These are phyloP conservation scores for Fusarium sublunatum DNA, from an alignment of 2,329 filamentous ascomycete genomes.

Conservation along the genomic window DNA sequence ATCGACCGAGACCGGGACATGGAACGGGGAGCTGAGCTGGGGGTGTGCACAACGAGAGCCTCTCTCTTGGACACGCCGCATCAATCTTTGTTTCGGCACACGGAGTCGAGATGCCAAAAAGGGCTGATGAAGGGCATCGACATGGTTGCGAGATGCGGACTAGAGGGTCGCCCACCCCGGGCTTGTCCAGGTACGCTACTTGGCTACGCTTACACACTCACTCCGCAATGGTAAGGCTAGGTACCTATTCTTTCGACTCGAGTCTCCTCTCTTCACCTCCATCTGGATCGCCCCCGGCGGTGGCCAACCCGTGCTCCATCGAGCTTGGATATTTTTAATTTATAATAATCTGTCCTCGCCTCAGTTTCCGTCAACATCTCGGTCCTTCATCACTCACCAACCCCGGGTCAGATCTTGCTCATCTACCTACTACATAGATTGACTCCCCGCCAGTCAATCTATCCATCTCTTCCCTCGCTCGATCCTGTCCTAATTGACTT, in stretches of 20 bases:
- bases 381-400: conserved; percentile 17
- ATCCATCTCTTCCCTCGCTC: neutral
- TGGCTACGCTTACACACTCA: neutral
- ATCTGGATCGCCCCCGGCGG: conserved; percentile 34
- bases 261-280: conserved; percentile 11
- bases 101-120: conserved; percentile 24
- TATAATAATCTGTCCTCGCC: conserved; percentile 40
- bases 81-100: conserved; percentile 14
- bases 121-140: conserved; percentile 20
- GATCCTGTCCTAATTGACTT: conserved; percentile 11
- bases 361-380: conserved; percentile 18
- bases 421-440: conserved; percentile 25
- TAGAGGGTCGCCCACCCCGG: conserved; percentile 17
- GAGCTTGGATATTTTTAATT: conserved; percentile 36
- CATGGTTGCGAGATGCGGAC: neutral
- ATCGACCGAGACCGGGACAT: neutral
- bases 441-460: conserved; percentile 22
- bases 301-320: conserved; percentile 24
- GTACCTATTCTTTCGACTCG: neutral
- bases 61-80: conserved; percentile 6
- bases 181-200: neutral
- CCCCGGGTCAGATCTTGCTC: conserved; percentile 14
- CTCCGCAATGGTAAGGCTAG: neutral
- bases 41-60: conserved; percentile 14
- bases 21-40: conserved; percentile 22